Conservation (phyloP, 306 rosid species). For the Elaeagnus macrophylla region DNA sequence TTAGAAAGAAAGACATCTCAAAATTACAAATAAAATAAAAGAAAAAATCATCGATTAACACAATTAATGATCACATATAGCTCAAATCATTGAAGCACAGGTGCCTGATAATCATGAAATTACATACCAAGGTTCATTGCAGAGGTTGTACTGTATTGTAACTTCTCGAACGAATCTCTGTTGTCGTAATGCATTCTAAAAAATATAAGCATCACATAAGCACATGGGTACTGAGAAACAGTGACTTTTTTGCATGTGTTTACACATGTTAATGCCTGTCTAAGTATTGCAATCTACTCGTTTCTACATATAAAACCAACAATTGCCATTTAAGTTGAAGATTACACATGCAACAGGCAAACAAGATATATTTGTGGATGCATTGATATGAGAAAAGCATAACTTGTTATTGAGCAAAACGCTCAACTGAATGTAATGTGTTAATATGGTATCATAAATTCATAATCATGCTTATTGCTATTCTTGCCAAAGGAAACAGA, state of each 20-base stretch:
- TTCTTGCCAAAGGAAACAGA: too few relatives aligned
- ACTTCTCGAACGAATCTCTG: constrained; percentile 87
- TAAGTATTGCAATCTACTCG: too few relatives aligned
- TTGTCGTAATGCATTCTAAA: constrained; percentile 83
- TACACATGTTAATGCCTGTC: neutral
- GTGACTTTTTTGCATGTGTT: neutral
- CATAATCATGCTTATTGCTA: too few relatives aligned
- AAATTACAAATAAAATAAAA: neutral
- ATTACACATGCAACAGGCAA: too few relatives aligned
- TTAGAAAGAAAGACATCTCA: constrained; percentile 1
- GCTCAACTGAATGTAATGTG: too few relatives aligned
- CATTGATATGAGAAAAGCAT: too few relatives aligned
- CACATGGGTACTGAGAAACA: neutral
- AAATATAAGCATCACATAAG: constrained; percentile 21
- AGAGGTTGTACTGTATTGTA: constrained; percentile 96
- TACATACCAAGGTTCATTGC: constrained; percentile 98
- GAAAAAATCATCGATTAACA: too few relatives aligned
- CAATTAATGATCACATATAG: neutral
- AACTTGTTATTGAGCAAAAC: too few relatives aligned
- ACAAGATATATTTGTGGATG: too few relatives aligned
- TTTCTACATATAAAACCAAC: too few relatives aligned
- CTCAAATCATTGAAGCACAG: neutral
- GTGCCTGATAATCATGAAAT: neutral
- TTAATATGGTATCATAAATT: too few relatives aligned
- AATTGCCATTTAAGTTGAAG: too few relatives aligned